Conservation (phyloP, 768 basidiomycete species). For the Termitomyces sp. region DNA sequence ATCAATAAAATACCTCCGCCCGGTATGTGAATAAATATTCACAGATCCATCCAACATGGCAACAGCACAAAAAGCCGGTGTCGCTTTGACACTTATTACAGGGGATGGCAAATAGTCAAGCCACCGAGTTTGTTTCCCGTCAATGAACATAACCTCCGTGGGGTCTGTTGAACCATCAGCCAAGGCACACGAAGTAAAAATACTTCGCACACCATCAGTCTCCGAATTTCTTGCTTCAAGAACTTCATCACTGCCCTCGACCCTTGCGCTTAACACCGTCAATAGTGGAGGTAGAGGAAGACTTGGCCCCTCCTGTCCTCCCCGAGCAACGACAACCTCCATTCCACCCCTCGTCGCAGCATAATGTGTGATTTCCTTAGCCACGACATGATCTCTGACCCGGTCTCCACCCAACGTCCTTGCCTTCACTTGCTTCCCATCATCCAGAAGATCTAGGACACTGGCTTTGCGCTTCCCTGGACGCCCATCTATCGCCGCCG, state of each 20-base stretch:
- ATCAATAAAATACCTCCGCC: conserved; percentile 53
- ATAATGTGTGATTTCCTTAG: conserved; percentile 44
- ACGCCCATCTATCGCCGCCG: conserved; percentile 25
- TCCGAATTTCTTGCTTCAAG: conserved; percentile 80
- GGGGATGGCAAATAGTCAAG: conserved; percentile 80
- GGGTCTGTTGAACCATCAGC: conserved; percentile 31
- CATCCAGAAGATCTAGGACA: conserved; percentile 32
- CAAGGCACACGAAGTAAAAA: background rate
- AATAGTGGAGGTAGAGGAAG: conserved; percentile 56
- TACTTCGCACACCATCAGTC: conserved; percentile 40
- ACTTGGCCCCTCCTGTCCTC: conserved; percentile 21
- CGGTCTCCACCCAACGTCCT: conserved; percentile 70
- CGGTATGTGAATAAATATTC: conserved; percentile 79
- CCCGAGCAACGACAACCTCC: conserved; percentile 11
- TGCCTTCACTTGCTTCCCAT: conserved; percentile 26
- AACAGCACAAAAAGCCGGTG: conserved; percentile 64
- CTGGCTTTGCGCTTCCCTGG: conserved; percentile 47
- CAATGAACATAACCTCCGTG: conserved; percentile 61
- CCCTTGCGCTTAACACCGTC: conserved; percentile 48
- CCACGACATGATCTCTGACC: conserved; percentile 38
- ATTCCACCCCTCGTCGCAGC: conserved; percentile 1
- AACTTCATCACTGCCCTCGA: conserved; percentile 63
- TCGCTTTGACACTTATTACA: conserved; percentile 60
- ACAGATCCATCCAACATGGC: conserved; percentile 75
- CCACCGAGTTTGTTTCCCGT: conserved; percentile 75